Base-by-base conservation (phyloP, 345 rosid species). In the Ailanthus altissimus region DNA sequence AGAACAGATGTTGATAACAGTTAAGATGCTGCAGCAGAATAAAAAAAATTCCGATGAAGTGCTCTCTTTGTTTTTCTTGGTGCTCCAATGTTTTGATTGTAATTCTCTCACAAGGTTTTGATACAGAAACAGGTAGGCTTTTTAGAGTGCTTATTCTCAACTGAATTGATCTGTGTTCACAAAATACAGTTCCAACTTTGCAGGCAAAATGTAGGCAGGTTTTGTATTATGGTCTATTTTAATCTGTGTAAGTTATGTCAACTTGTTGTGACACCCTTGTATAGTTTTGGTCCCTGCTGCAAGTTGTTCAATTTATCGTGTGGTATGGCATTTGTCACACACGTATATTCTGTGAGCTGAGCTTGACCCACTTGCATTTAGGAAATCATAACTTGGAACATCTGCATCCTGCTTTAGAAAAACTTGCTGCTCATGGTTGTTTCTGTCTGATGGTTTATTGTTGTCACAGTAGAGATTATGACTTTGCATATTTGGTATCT, bases 21-120 rank as follows among this genome's bases (percentile, higher is more conserved):
- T 20, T 84, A 82, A 28, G 87, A 86, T 61, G 71, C 80, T 38
- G 85, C 84, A 50, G 84, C 90, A 75, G 90, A 90, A 81, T 83
- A 83, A 85, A 72, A 83, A 85, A 72, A 66, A 74, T 1, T 46
- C 9, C 13, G 25, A 40, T 54, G 40, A 66, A 65, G 65, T 46
- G 57, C 42, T 43, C 32, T 7, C 40, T n/a, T 50, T 28, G 43
- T 74, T 77, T 47, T 58, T 70, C 46, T 65, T 76, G 64, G 69
- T 58, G 81, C 72, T 60, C 63, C 65, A 26, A 72, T 42, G 50
- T 32, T 71, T 64, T 60, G 51, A 26, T 21, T 40, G 23, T 21
- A 18, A 43, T 50, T 67, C 77, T 79, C 53, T 67, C 76, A 68
- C 72, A 66, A 75, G 77, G 65, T 59, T 72, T 77, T 76, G 54